Evolutionary conservation across 1,284 basidiomycete species (phyloP).

Genomic region (Phylloporus sp.): DNA sequence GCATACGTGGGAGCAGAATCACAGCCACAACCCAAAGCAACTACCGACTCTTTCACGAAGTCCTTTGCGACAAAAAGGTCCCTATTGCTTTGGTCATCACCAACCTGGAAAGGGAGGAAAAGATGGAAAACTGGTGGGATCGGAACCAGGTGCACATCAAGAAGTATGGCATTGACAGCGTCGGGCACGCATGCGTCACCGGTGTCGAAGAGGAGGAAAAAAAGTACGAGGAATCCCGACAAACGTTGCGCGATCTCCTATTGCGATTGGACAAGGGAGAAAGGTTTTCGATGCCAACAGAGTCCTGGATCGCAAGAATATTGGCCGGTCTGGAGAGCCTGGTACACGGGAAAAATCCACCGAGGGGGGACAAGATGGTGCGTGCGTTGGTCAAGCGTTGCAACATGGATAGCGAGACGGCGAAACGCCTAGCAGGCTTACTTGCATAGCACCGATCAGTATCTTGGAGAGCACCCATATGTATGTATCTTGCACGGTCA

Average conservation of each 20-base stretch:
- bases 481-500: background rate
- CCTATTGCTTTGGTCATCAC: slow-evolving; percentile 50
- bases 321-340: slow-evolving; percentile 31
- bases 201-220: slow-evolving; percentile 41
- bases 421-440: slow-evolving; percentile 26
- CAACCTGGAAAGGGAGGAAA: slow-evolving; percentile 45
- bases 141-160: slow-evolving; percentile 43
- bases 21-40: slow-evolving; percentile 43
- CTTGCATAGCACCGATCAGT: slow-evolving; percentile 11
- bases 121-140: slow-evolving; percentile 50
- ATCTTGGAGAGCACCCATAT: background rate
- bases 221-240: slow-evolving; percentile 35
- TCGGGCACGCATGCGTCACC: slow-evolving; percentile 50
- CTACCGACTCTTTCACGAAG: slow-evolving; percentile 46
- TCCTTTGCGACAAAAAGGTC: slow-evolving; percentile 44
- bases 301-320: slow-evolving; percentile 35
- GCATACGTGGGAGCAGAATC: slow-evolving; percentile 48
- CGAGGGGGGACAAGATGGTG: slow-evolving; percentile 36
- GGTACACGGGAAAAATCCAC: slow-evolving; percentile 30
- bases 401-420: slow-evolving; percentile 39
- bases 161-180: slow-evolving; percentile 40
- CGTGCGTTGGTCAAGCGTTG: slow-evolving; percentile 37
- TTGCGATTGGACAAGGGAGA: slow-evolving; percentile 21
- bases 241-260: slow-evolving; percentile 20
- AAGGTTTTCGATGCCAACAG: slow-evolving; percentile 35